Base-by-base conservation (phyloP, 202 grass and related monocot species). In the Schoenoplectus tabernaemontani region DNA sequence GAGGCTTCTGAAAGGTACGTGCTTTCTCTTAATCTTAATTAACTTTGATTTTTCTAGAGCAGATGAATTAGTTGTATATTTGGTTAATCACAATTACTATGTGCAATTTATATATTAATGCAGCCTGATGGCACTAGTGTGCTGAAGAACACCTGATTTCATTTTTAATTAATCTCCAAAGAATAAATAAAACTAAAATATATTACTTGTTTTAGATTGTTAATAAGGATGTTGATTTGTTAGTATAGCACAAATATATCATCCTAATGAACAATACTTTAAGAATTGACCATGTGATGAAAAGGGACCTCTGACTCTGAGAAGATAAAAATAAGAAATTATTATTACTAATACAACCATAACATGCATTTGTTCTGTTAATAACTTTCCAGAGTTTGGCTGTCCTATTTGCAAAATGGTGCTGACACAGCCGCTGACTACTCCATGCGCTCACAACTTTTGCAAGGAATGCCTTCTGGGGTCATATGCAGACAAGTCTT, bases 361-460 rank as follows among this genome's bases (percentile, higher is more conserved):
- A 19, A 68, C 17, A 62, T 73, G 67, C 61, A 48, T 79, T 12
- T 74, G 7, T 68, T 81, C 54, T 9, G 2, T 47, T 86, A 44
- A 39, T 68, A 51, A 75, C 0, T 17, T 38, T 91, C 36, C 88
- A 98, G 96, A 95, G 81, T 98, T 98, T 89, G 84, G 78, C 16
- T 98, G 96, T 23, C 78, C 86, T 39, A 75, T 98, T 20, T 98
- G 91, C 84, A 67, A 47, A 41, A 77, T 87, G 13, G 85, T 92
- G 78, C 84, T 95, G 58, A 82, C 64, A 36, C 85, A 88, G 47
- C 96, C 96, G 4, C 83, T 99, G 47, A 95, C 88, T 3, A 98
- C 96, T 78, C 91, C 96, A 8, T 98, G 96, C 13, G 96, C 81
- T 43, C 96, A 98, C 67, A 98, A 98, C 68, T 98, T 95, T 57